Conservation (phyloP, 192 early-diverging fungal species). For the Coemansia sp. region DNA sequence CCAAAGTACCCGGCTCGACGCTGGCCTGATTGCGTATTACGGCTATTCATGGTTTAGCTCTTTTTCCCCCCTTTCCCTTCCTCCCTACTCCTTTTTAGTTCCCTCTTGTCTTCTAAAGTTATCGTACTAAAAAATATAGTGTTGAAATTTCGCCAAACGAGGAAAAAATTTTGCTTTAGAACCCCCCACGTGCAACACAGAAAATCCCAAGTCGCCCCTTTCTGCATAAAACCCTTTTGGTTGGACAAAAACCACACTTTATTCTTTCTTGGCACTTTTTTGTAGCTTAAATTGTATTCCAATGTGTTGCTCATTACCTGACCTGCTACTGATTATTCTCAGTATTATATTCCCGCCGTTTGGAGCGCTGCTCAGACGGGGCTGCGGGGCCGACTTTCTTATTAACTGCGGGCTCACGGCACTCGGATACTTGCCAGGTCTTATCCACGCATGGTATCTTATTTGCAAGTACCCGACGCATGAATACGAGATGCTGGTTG, state of each 20-base stretch:
- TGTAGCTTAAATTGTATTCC: not conserved
- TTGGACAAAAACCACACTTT: not conserved
- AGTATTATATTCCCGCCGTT: constrained; percentile 63
- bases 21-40: constrained; percentile 7
- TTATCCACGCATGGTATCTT: constrained; percentile 68
- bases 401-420: constrained; percentile 72
- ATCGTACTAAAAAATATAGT: not conserved
- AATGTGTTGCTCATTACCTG: constrained; percentile 49
- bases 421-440: constrained; percentile 70
- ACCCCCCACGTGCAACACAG: not conserved
- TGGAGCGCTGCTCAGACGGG: constrained; percentile 61
- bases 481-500: constrained; percentile 52
- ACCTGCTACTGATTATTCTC: constrained; percentile 48
- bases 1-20: constrained; percentile 14
- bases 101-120: no score
- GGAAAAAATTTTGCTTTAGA: not conserved
- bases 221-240: no score
- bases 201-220: no score
- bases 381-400: constrained; percentile 62
- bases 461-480: constrained; percentile 56
- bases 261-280: not conserved
- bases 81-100: no score
- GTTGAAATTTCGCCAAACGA: not conserved
- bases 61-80: not conserved
- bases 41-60: constrained; percentile 7